phyloP scores from a whole-genome alignment of 495 filamentous ascomycete genomes.

The Glonium stellatum region DNA sequence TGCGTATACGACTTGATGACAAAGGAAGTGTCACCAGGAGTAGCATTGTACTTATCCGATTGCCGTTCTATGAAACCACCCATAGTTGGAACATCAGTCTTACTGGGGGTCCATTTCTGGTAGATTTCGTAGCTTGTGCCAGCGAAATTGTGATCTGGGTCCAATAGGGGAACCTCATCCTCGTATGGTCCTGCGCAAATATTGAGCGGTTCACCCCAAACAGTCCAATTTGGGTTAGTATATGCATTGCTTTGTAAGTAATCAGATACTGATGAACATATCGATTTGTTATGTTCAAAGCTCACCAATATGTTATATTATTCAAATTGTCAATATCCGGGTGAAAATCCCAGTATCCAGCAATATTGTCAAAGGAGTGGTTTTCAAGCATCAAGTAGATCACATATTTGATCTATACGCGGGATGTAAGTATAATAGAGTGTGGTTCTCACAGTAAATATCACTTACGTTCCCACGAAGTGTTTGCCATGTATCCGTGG shows the following conservation, averaged over 20 bases:
- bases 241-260: slow-evolving; percentile 33
- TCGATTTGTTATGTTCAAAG: no score
- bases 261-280: no score
- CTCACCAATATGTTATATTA: slow-evolving; percentile 32
- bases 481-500: no score
- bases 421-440: no score
- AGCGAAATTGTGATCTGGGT: slow-evolving; percentile 43
- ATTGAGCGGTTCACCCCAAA: slow-evolving; percentile 38
- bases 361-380: slow-evolving; percentile 44
- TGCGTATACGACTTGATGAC: slow-evolving; percentile 40
- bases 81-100: slow-evolving; percentile 40
- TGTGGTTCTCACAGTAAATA: no score
- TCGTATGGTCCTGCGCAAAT: slow-evolving; percentile 40
- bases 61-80: slow-evolving; percentile 42
- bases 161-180: slow-evolving; percentile 38
- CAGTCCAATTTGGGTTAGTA: slow-evolving; percentile 42
- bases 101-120: slow-evolving; percentile 39
- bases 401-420: slow-evolving; percentile 40
- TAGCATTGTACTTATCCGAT: slow-evolving; percentile 39
- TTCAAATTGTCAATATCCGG: slow-evolving; percentile 39
- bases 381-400: slow-evolving; percentile 44
- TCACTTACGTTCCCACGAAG: no score
- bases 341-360: slow-evolving; percentile 41
- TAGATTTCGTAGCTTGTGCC: slow-evolving; percentile 41
- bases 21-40: slow-evolving; percentile 38